phyloP scores from a whole-genome alignment of 345 rosid species.

The Salix udensis region DNA sequence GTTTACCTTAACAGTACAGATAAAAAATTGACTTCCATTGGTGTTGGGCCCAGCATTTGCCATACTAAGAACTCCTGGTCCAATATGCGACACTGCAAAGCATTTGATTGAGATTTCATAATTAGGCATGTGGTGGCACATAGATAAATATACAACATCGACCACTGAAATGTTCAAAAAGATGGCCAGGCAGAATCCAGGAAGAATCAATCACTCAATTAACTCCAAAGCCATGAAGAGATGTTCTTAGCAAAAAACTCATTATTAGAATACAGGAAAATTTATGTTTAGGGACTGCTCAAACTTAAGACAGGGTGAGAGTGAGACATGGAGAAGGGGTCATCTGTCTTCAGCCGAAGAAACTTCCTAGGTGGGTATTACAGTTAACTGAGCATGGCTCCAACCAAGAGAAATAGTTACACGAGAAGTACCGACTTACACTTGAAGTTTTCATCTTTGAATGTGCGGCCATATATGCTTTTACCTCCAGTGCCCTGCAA shows the following conservation, averaged over 20 bases:
- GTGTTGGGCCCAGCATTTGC: slow-evolving; percentile 99
- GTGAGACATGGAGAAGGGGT: neutral
- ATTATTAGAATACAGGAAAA: neutral
- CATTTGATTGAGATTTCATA: slow-evolving; percentile 15
- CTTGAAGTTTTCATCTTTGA: slow-evolving; percentile 95
- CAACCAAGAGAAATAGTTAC: neutral
- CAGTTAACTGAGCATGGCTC: neutral
- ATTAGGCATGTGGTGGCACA: neutral
- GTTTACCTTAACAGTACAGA: slow-evolving; percentile 92
- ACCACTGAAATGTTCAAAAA: neutral
- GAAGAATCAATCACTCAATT: neutral
- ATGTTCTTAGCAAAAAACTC: neutral
- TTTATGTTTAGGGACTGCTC: neutral
- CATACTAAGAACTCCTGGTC: slow-evolving; percentile 96
- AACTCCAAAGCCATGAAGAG: neutral
- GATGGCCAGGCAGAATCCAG: neutral
- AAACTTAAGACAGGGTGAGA: neutral
- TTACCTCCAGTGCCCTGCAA: slow-evolving; percentile 99
- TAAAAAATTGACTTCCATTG: slow-evolving; percentile 96
- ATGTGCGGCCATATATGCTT: slow-evolving; percentile 91
- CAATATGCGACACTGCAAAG: slow-evolving; percentile 74
- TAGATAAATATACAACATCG: neutral
- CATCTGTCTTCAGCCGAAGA: neutral
- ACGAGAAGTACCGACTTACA: slow-evolving; percentile 50
- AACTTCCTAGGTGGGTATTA: neutral